Evolutionary conservation across 1,139 yeast species (phyloP).

Genomic region (Arxiozyma heterogenica): DNA sequence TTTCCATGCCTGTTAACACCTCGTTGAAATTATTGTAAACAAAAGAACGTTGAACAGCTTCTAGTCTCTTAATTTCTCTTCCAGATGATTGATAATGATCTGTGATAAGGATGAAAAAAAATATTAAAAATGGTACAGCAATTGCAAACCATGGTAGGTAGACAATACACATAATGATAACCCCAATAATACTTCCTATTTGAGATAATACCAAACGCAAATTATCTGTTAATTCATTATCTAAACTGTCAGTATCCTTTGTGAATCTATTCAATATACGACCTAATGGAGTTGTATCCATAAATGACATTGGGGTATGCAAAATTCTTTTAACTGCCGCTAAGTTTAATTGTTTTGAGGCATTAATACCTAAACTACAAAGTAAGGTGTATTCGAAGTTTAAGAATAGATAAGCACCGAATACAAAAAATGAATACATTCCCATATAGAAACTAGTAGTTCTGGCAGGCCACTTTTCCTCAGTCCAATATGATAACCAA

Average conservation of each 20-base stretch:
- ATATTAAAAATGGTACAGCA: slow-evolving; percentile 50
- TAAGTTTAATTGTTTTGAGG: slow-evolving; percentile 37
- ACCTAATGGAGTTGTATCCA: slow-evolving; percentile 65
- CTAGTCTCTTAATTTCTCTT: slow-evolving; percentile 75
- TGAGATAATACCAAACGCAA: slow-evolving; percentile 44
- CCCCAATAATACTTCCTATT: slow-evolving; percentile 51
- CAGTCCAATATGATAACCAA: slow-evolving; percentile 84
- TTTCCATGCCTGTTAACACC: slow-evolving; percentile 58
- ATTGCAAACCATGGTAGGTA: slow-evolving; percentile 72
- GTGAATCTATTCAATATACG: slow-evolving; percentile 66
- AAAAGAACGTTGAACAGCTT: slow-evolving; percentile 64
- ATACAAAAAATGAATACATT: slow-evolving; percentile 48
- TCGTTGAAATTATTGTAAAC: slow-evolving; percentile 76
- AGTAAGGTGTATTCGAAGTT: slow-evolving; percentile 45
- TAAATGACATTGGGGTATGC: slow-evolving; percentile 63
- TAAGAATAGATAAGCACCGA: slow-evolving; percentile 40
- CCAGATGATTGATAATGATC: slow-evolving; percentile 68
- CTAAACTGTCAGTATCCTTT: slow-evolving; percentile 76
- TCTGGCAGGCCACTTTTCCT: slow-evolving; percentile 40
- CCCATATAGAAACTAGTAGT: slow-evolving; percentile 60
- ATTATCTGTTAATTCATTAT: slow-evolving; percentile 61
- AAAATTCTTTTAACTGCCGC: slow-evolving; percentile 54
- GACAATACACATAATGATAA: slow-evolving; percentile 55
- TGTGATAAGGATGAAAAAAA: slow-evolving; percentile 43
- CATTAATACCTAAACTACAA: slow-evolving; percentile 44